Evolutionary conservation across 2,329 filamentous ascomycete species (phyloP).

Genomic region (Pezicula radicicola): DNA sequence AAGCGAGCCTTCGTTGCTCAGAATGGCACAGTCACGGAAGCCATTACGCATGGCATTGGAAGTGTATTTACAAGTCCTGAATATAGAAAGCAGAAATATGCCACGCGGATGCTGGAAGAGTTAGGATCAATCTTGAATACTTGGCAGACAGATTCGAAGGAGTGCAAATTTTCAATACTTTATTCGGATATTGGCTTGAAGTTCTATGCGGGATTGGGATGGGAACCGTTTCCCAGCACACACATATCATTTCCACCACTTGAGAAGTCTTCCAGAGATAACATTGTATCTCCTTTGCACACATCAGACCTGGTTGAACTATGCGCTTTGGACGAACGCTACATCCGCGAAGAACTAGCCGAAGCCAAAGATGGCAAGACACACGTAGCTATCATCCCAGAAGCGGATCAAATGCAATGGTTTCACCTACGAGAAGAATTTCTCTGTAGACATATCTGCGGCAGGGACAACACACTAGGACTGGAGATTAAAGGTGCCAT

Average conservation of each 20-base stretch:
- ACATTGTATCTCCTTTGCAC: conserved; percentile 42
- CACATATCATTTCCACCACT: conserved; percentile 63
- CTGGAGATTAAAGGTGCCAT: conserved; percentile 70
- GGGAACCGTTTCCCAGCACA: conserved; percentile 68
- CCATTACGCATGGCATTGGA: conserved; percentile 69
- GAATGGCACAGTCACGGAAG: conserved; percentile 44
- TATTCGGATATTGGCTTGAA: conserved; percentile 83
- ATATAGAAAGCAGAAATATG: conserved; percentile 72
- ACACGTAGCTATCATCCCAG: conserved; percentile 65
- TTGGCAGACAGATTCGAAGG: conserved; percentile 45
- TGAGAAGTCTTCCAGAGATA: conserved; percentile 19
- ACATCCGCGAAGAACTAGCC: conserved; percentile 53
- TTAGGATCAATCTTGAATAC: conserved; percentile 52
- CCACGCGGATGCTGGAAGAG: conserved; percentile 69
- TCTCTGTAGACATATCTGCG: conserved; percentile 62
- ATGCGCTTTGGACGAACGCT: conserved; percentile 60
- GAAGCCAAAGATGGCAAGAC: conserved; percentile 38
- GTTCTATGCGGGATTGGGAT: conserved; percentile 77
- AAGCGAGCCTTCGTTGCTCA: conserved; percentile 52
- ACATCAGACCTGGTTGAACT: conserved; percentile 57
- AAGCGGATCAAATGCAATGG: conserved; percentile 68
- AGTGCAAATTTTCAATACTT: conserved; percentile 68
- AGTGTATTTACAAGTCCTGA: conserved; percentile 73
- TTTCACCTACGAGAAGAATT: conserved; percentile 80
- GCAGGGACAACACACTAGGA: conserved; percentile 27